These are phyloP conservation scores for Dactylis glomerata DNA, from an alignment of 176 grass and related monocot genomes.

Conservation along the genomic window DNA sequence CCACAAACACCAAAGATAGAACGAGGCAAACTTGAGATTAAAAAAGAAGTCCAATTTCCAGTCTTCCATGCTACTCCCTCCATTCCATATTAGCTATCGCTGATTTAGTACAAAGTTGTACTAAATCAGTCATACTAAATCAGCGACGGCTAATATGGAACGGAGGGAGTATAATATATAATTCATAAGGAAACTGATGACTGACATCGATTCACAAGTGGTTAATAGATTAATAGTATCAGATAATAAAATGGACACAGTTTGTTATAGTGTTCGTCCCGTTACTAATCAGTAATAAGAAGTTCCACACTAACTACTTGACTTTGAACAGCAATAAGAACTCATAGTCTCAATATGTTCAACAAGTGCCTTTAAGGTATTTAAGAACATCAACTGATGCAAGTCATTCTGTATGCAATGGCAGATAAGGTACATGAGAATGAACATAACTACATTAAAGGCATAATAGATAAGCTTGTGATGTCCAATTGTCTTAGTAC, in stretches of 20 bases:
- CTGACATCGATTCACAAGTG: neutral
- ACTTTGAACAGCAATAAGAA: neutral
- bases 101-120: too few relatives aligned
- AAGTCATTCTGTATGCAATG: neutral
- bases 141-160: too few relatives aligned
- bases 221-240: neutral
- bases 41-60: neutral
- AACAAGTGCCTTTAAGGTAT: neutral
- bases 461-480: neutral
- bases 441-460: neutral
- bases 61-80: neutral
- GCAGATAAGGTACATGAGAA: neutral
- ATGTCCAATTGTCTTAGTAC: neutral
- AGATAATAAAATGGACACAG: neutral
- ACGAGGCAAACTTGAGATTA: neutral
- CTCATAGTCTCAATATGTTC: neutral
- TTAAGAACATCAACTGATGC: neutral
- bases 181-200: constrained; percentile 1
- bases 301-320: neutral
- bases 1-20: neutral
- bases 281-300: neutral
- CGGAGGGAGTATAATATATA: too few relatives aligned
- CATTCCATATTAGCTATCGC: too few relatives aligned
- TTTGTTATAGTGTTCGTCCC: neutral
- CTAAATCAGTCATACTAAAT: too few relatives aligned